Conservation (phyloP, 331 rosid species). For the Stylosanthes scabra region DNA sequence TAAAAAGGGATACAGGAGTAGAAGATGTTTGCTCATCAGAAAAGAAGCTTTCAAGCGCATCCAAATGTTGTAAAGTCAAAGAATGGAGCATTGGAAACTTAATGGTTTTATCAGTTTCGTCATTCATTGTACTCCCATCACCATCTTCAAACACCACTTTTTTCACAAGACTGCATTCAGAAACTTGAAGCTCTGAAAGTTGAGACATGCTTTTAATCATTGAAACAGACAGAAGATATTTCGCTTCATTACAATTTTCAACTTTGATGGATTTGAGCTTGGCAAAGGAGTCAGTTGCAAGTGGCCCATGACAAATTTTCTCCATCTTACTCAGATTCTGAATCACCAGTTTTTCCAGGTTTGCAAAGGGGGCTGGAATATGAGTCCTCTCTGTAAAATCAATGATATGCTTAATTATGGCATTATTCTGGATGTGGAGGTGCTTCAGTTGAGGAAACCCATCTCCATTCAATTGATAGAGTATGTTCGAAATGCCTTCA, state of each 20-base stretch:
- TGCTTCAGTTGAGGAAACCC: constrained; percentile 27
- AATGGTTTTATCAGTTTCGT: neutral
- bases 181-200: constrained; percentile 17
- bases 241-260: neutral
- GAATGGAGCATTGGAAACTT: constrained; percentile 7
- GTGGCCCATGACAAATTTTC: neutral
- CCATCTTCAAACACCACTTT: neutral
- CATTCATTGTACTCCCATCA: neutral
- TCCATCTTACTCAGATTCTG: neutral
- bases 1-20: too few relatives aligned
- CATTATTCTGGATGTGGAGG: constrained; percentile 13
- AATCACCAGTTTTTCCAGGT: constrained; percentile 9
- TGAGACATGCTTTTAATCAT: neutral
- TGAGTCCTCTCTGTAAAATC: neutral
- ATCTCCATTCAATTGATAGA: constrained; percentile 17
- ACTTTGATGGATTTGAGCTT: constrained; percentile 18
- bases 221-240: constrained; percentile 3
- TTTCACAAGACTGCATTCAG: constrained; percentile 5
- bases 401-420: neutral
- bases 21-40: neutral
- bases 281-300: neutral
- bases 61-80: constrained; percentile 17
- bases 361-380: neutral
- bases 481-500: constrained; percentile 3
- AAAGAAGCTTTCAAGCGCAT: neutral